Conservation (phyloP, 2,329 filamentous ascomycete genomes). For the Corynespora cassiicola region DNA sequence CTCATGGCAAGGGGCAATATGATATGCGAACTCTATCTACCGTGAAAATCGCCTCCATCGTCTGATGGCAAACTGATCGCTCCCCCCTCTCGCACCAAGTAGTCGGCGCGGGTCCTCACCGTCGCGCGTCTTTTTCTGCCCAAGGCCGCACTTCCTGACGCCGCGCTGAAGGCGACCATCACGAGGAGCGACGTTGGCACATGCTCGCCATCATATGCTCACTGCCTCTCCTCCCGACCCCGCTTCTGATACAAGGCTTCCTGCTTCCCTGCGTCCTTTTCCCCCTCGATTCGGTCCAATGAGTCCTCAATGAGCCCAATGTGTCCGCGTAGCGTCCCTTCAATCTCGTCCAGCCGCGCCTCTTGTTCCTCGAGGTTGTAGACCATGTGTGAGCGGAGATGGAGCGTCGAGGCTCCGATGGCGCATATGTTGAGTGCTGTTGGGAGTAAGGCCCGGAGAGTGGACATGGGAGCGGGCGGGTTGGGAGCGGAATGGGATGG, state of each 20-base stretch:
- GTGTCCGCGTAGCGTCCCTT: slow-evolving; percentile 55
- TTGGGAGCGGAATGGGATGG: too few relatives aligned
- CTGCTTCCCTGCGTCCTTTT: slow-evolving; percentile 40
- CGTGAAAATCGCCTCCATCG: too few relatives aligned
- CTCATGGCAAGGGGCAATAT: too few relatives aligned
- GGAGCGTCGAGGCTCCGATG: slow-evolving; percentile 26
- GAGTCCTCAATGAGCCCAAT: slow-evolving; percentile 56
- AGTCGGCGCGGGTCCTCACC: too few relatives aligned
- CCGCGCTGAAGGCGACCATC: too few relatives aligned
- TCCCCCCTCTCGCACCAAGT: too few relatives aligned
- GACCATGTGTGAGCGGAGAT: slow-evolving; percentile 43
- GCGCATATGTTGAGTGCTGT: slow-evolving; percentile 24
- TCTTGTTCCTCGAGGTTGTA: slow-evolving; percentile 57
- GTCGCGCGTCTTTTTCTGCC: too few relatives aligned
- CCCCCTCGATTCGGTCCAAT: slow-evolving; percentile 53
- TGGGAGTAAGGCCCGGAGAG: slow-evolving; percentile 13
- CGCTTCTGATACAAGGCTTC: slow-evolving; percentile 42
- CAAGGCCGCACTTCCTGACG: too few relatives aligned
- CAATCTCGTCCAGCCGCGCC: slow-evolving; percentile 55
- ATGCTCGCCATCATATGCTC: too few relatives aligned
- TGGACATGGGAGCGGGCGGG: neutral
- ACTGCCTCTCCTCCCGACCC: slow-evolving; percentile 24
- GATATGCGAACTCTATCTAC: too few relatives aligned
- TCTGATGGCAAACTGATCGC: too few relatives aligned
- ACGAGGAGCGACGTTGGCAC: too few relatives aligned